Percentiles rank a stretch among this genome's conserved stretches.
These are phyloP conservation scores for Clonostachys chloroleuca DNA, from an alignment of 2,329 filamentous ascomycete genomes.

Conservation along the genomic window DNA sequence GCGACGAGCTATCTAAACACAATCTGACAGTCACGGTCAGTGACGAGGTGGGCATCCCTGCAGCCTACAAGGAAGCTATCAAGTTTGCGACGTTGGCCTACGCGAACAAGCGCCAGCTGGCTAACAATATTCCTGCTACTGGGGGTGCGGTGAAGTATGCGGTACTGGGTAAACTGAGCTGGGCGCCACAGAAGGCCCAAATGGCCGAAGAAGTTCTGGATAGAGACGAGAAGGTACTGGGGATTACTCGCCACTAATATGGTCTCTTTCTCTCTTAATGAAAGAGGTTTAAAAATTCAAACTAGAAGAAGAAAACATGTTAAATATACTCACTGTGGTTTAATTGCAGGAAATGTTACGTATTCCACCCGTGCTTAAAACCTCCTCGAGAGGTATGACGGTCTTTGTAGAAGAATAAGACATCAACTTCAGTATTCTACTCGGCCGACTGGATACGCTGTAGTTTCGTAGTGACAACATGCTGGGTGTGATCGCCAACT, in stretches of 20 bases:
- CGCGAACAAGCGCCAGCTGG: constrained; percentile 12
- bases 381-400: no score
- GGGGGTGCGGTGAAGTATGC: constrained; percentile 17
- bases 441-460: no score
- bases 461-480: no score
- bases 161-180: constrained; percentile 16
- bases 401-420: no score
- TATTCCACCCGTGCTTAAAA: no score
- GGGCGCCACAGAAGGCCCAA: constrained; percentile 8
- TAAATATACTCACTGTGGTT: no score
- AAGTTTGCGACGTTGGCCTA: constrained; percentile 22
- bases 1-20: constrained; percentile 5
- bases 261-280: no score
- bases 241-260: not conserved
- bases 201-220: not conserved
- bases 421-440: no score
- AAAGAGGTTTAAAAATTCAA: no score
- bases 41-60: constrained; percentile 18
- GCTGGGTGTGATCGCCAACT: no score
- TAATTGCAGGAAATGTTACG: no score
- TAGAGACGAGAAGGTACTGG: not conserved
- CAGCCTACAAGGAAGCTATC: constrained; percentile 21
- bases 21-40: constrained; percentile 11
- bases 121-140: constrained; percentile 20
- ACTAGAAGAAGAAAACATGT: no score